Base-by-base conservation (phyloP, 352 stramenopile genomes). In the Blastocystis sp. region DNA sequence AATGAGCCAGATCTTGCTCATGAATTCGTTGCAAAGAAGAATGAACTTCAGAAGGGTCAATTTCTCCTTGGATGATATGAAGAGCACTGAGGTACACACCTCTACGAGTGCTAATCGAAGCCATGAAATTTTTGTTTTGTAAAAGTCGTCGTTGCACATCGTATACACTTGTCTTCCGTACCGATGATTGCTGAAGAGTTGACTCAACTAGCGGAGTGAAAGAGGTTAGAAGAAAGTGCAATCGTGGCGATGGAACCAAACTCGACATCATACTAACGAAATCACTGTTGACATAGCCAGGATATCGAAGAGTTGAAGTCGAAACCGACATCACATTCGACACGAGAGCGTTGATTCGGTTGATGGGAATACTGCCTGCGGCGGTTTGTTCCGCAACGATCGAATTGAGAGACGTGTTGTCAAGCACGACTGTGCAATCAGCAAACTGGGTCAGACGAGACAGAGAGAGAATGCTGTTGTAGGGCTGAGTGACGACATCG, bases 41-140 rank as follows among this genome's bases (percentile, higher is more conserved):
- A 92, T 99, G 97, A 88, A 99, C 97, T 90, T 97, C 92, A 29
- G 96, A 98, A 37, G 97, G 97, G 91, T 99, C 96, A 62, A 99
- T 96, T 77, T 98, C 95, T 79, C 97, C 97, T 90, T 99, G 97
- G 90, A 99, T 99, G 90, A 99, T 98, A 91, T 99, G 99, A 62
- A 99, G 94, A 73, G 99, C 98, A 53, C 95, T 98, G 77, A 99
- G 98, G 92, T 99, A 99, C 91, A 96, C 98, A 5, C 96, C 96
- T 29, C 95, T 97, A 89, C 97, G 95, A 18, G 95, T 95, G 3
- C 93, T 95, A 53, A 96, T 97, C n/a, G 94, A 98, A 13, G 99
- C 97, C 97, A 99, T 99, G 91, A 99, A 98, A 93, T 99, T 99
- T 92, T 99, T 98, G 4, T 96, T 95, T 92, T 98, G 94, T 55